A percentile compares a stretch with the other conserved stretches of the same genome.
phyloP scores from a whole-genome alignment of 106 monocot species.

The Iris macrosiphon region DNA sequence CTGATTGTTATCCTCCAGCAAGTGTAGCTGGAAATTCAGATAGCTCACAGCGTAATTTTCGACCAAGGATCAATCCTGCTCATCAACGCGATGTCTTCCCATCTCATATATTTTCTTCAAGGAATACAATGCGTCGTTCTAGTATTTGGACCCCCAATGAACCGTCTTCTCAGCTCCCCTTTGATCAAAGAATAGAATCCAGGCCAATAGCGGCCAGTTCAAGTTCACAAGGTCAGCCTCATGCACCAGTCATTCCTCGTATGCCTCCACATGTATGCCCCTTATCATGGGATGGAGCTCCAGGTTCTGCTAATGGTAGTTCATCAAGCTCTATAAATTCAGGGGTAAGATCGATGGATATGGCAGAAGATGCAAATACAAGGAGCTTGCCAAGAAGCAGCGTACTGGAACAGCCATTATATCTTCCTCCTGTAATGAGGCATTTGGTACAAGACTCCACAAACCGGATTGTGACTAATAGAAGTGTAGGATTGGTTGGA shows the following conservation, averaged over 20 bases:
- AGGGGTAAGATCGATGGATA: slow-evolving; percentile 21
- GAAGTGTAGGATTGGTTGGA: slow-evolving; percentile 18
- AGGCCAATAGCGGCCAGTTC: slow-evolving; percentile 8
- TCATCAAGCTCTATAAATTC: slow-evolving; percentile 23
- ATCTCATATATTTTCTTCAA: slow-evolving; percentile 24
- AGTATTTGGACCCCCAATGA: slow-evolving; percentile 29
- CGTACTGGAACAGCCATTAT: slow-evolving; percentile 6
- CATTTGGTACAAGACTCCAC: slow-evolving; percentile 32
- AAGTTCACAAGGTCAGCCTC: slow-evolving; percentile 29
- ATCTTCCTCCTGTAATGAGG: slow-evolving; percentile 22
- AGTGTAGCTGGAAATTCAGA: slow-evolving; percentile 26
- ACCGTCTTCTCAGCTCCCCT: slow-evolving; percentile 19
- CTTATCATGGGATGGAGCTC: slow-evolving; percentile 22
- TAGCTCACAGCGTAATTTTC: slow-evolving; percentile 41
- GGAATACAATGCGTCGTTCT: slow-evolving; percentile 24
- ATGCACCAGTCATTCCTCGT: slow-evolving; percentile 11
- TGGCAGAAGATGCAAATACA: slow-evolving; percentile 19
- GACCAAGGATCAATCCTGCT: slow-evolving; percentile 39
- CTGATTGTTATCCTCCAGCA: slow-evolving; percentile 13
- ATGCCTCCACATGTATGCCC: slow-evolving; percentile 15
- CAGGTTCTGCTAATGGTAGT: slow-evolving; percentile 22
- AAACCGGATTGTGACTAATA: slow-evolving; percentile 30
- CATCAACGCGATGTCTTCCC: slow-evolving; percentile 20
- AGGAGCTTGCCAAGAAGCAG: slow-evolving; percentile 18
- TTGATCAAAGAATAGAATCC: slow-evolving; percentile 28